A percentile compares a stretch with the other conserved stretches of the same genome.
phyloP scores from a whole-genome alignment of 2,329 filamentous ascomycete species.

The Chaetomium globosum region DNA sequence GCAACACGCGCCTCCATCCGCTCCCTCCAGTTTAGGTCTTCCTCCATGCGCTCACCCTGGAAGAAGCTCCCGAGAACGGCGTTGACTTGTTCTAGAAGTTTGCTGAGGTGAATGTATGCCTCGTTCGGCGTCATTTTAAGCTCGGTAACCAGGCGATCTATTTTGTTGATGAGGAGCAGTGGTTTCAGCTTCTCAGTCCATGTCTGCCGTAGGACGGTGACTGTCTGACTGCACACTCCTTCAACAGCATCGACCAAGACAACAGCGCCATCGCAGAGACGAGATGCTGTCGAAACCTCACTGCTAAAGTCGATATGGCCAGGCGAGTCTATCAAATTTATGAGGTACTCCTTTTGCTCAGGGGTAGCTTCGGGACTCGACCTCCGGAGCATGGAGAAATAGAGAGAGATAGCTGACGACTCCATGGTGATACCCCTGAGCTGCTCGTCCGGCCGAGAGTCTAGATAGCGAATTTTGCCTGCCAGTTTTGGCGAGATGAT shows the following conservation, averaged over 20 bases:
- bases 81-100: conserved; percentile 92
- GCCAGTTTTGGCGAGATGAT: conserved; percentile 98
- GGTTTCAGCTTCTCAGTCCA: conserved; percentile 97
- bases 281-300: conserved; percentile 93
- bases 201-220: conserved; percentile 90
- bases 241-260: conserved; percentile 96
- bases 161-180: conserved; percentile 95
- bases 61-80: conserved; percentile 97
- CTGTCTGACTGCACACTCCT: conserved; percentile 96
- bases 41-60: conserved; percentile 97
- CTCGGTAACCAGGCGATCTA: conserved; percentile 92
- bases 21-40: conserved; percentile 94
- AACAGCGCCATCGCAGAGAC: conserved; percentile 90
- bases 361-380: conserved; percentile 67
- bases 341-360: conserved; percentile 83
- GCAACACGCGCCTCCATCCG: conserved; percentile 83
- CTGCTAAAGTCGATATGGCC: conserved; percentile 99
- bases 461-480: conserved; percentile 96
- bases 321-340: conserved; percentile 97
- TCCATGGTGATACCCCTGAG: conserved; percentile 99
- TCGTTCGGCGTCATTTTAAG: conserved; percentile 89
- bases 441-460: conserved; percentile 95
- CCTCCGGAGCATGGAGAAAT: conserved; percentile 87
- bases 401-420: conserved; percentile 94
- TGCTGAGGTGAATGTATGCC: conserved; percentile 85